Evolutionary conservation across 164 flowering plant species (phyloP), one percentile per base, ranked within the genome.

Genomic region (Berberis thunbergii): DNA sequence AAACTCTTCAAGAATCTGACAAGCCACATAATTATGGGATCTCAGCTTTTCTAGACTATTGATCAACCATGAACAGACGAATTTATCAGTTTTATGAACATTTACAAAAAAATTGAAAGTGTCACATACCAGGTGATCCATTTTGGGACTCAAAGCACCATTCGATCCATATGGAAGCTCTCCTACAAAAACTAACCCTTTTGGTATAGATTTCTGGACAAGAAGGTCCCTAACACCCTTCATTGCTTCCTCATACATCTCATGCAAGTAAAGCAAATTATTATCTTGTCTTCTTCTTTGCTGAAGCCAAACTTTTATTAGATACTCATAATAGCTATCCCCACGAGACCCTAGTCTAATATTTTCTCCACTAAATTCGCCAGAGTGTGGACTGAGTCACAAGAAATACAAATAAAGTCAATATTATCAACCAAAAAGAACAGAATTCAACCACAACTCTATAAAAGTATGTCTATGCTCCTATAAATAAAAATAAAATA

Each of bases 311-410:
- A 95, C 91, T 84, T 91, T 95, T 7, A 95, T 65, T 62, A 95
- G 81, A 72, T 95, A 95, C 78, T 95, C 99, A 76, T 91, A 95
- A 69, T 95, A 95, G 79, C 97, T 91, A 73, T 95, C 99, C 72
- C 99, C 99, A 66, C 97, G 96, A 70, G 99, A 95, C 70, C 99
- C 99, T 49, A 95, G 81, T 59, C 99, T 76, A 67, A 95, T 89
- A 79, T 87, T 91, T 57, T 91, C 85, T 74, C 99, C 97, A 79
- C 72, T 81, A 74, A 91, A 95, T 59, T 86, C 77, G 66, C 97
- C 99, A 76, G 94, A 67, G 0, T 78, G 68, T 75, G 97, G 97
- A 72, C 97, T 95, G 96, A 26, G 26, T 26, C 62, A 55, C 60
- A 64, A 53, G 46, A 58, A 43, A 57, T 45, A 12, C 11, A 49